These are phyloP conservation scores for Eutrema yunnanense DNA, from an alignment of 345 rosid genomes.

Conservation along the genomic window DNA sequence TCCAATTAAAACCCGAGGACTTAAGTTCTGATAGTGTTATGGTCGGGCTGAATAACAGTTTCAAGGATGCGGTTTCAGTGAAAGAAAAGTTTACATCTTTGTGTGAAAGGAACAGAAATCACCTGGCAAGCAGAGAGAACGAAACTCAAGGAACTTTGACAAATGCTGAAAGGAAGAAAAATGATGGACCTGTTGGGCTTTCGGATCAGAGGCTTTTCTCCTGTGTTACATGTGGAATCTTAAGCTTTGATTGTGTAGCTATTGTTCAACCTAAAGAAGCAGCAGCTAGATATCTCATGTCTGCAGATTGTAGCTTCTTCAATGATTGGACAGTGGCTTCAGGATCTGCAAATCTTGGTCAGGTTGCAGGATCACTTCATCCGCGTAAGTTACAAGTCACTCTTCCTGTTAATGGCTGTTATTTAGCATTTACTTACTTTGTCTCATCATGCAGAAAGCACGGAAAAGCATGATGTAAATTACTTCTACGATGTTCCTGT, in stretches of 20 bases:
- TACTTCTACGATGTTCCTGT: slow-evolving; percentile 43
- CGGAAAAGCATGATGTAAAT: slow-evolving; percentile 26
- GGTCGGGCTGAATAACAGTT: background rate
- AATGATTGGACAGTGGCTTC: slow-evolving; percentile 76
- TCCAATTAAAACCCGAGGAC: slow-evolving; percentile 34
- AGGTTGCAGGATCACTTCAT: slow-evolving; percentile 30
- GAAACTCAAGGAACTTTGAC: slow-evolving; percentile 21
- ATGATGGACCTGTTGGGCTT: slow-evolving; percentile 42
- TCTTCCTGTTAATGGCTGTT: background rate
- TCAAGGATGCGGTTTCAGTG: slow-evolving; percentile 40
- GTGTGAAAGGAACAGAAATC: slow-evolving; percentile 48
- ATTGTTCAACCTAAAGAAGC: slow-evolving; percentile 76
- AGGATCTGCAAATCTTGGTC: slow-evolving; percentile 34
- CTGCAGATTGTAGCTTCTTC: slow-evolving; percentile 89
- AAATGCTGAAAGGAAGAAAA: slow-evolving; percentile 26
- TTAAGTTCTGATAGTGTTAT: slow-evolving; percentile 28
- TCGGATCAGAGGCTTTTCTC: slow-evolving; percentile 90
- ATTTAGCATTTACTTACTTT: slow-evolving; percentile 5
- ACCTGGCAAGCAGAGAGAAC: slow-evolving; percentile 26
- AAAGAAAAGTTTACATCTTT: slow-evolving; percentile 58
- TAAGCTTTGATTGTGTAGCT: slow-evolving; percentile 85
- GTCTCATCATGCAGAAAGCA: slow-evolving; percentile 38
- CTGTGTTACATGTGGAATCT: slow-evolving; percentile 87
- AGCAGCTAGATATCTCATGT: slow-evolving; percentile 77
- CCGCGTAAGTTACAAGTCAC: slow-evolving; percentile 39